Conservation (phyloP, 257 asterid species). For the Solanum arcanum region DNA sequence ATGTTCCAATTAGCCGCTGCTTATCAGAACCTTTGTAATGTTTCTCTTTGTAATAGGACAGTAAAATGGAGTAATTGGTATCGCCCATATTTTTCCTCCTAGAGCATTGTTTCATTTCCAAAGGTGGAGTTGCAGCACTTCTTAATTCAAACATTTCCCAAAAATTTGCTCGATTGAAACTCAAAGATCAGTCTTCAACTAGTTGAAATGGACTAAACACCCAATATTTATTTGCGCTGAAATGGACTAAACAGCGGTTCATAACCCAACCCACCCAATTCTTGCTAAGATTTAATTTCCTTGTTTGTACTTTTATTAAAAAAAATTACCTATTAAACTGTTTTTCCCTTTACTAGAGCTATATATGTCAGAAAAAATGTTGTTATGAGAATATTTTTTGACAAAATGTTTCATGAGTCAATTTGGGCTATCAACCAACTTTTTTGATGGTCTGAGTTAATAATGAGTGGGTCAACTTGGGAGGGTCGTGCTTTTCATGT, state of each 20-base stretch:
- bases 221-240: not conserved
- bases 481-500: not conserved
- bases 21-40: not conserved
- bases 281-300: not conserved
- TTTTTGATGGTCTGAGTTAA: not conserved
- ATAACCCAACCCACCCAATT: not conserved
- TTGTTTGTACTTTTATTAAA: not conserved
- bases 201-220: not conserved
- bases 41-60: not conserved
- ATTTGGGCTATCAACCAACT: not conserved
- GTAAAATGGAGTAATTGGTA: not conserved
- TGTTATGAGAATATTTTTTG: not conserved
- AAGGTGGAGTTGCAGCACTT: not conserved
- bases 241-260: not conserved
- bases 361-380: not conserved
- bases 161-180: not conserved
- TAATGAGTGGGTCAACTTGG: not conserved
- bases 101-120: not conserved
- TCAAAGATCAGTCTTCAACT: not conserved
- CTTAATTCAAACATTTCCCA: not conserved
- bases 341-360: not conserved
- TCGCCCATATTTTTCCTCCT: not conserved
- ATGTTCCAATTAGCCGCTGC: not conserved
- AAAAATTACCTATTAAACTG: not conserved
- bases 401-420: not conserved